Evolutionary conservation across 129 eudicot genomes (phyloP).

Genomic region (Ambrosia artemisiifolia): DNA sequence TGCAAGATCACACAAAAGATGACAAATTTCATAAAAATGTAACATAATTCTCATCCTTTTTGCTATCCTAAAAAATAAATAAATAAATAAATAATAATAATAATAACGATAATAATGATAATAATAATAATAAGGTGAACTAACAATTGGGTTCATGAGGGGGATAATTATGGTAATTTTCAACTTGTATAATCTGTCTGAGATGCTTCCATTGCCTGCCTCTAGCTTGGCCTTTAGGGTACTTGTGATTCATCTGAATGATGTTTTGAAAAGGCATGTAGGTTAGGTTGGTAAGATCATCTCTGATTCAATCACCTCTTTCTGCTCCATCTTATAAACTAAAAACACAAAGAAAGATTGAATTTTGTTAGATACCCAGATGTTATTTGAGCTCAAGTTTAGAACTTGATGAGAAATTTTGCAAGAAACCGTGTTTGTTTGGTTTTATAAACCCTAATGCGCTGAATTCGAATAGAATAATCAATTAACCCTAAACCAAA

Average conservation of each 20-base stretch:
- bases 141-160: slow-evolving; percentile 79
- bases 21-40: too few relatives aligned
- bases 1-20: slow-evolving; percentile 39
- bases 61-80: too few relatives aligned
- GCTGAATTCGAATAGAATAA: background rate
- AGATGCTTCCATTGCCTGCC: slow-evolving; percentile 89
- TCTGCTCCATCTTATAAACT: slow-evolving; percentile 59
- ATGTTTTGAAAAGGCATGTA: slow-evolving; percentile 67
- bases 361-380: background rate
- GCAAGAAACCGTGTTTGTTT: background rate
- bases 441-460: background rate
- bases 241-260: slow-evolving; percentile 84
- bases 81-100: background rate
- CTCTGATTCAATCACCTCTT: slow-evolving; percentile 80
- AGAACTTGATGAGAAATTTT: background rate
- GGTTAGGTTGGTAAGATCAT: slow-evolving; percentile 72
- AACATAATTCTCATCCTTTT: too few relatives aligned
- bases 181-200: slow-evolving; percentile 89
- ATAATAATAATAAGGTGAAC: slow-evolving; percentile 21
- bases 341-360: background rate
- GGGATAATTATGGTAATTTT: slow-evolving; percentile 68
- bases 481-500: too few relatives aligned
- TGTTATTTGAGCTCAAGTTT: background rate
- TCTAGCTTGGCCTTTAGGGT: slow-evolving; percentile 93
- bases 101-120: too few relatives aligned